Conservation (phyloP, 306 rosid genomes). For the Abrus precatorius region DNA sequence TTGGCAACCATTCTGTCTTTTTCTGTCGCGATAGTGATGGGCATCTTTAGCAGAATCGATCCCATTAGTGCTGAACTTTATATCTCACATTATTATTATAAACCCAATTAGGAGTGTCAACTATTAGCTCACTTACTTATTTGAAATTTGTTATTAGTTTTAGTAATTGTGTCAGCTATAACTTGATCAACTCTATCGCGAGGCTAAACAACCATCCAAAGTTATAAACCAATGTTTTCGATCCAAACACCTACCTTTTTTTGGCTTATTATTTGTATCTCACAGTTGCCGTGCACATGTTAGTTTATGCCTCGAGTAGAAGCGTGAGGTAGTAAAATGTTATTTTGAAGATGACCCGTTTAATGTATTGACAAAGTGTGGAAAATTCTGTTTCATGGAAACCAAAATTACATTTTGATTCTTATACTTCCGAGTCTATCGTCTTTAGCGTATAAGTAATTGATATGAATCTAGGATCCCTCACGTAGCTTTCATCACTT, state of each 20-base stretch:
- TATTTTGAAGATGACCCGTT: neutral
- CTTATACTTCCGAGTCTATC: neutral
- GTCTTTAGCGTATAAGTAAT: neutral
- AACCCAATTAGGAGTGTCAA: neutral
- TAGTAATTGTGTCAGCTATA: neutral
- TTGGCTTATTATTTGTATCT: slow-evolving; percentile 7
- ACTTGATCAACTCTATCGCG: neutral
- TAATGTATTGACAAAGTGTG: neutral
- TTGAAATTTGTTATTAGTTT: slow-evolving; percentile 29
- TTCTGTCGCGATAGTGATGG: slow-evolving; percentile 12
- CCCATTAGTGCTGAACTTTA: slow-evolving; percentile 32
- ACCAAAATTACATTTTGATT: neutral
- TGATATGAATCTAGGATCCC: neutral
- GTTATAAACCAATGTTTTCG: neutral
- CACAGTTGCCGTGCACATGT: slow-evolving; percentile 10
- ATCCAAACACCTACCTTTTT: neutral
- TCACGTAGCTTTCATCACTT: neutral
- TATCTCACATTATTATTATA: neutral
- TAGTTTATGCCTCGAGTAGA: no score
- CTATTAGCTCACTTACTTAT: slow-evolving; percentile 34
- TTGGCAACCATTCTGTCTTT: slow-evolving; percentile 30
- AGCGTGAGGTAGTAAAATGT: neutral
- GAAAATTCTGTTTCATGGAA: neutral
- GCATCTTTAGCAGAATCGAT: slow-evolving; percentile 45
- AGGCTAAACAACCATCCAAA: slow-evolving; percentile 17